Evolutionary conservation across 495 filamentous ascomycete genomes (phyloP).

Genomic region (Hypoxylon crocopeplum): DNA sequence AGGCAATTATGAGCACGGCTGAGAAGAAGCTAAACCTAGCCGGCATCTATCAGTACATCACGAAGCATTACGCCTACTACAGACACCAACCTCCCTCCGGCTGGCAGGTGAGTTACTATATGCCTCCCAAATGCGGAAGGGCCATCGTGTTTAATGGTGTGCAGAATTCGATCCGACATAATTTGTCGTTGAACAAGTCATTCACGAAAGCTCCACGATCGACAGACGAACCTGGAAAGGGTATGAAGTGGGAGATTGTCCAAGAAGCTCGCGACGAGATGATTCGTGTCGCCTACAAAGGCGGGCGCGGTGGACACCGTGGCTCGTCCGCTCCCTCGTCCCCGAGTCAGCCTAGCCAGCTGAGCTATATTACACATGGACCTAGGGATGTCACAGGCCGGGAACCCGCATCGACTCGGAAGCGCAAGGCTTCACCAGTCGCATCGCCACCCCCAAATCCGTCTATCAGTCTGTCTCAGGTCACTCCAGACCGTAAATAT

Average conservation of each 20-base stretch:
- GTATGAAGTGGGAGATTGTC: slow-evolving; percentile 97
- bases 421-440: slow-evolving; percentile 58
- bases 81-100: slow-evolving; percentile 73
- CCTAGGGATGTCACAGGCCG: slow-evolving; percentile 54
- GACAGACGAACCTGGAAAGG: slow-evolving; percentile 95
- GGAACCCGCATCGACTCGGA: slow-evolving; percentile 51
- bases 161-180: slow-evolving; percentile 95
- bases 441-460: slow-evolving; percentile 55
- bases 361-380: slow-evolving; percentile 57
- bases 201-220: slow-evolving; percentile 91
- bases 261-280: slow-evolving; percentile 79
- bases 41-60: slow-evolving; percentile 93
- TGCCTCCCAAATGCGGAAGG: neutral
- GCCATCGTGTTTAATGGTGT: slow-evolving; percentile 27
- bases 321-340: slow-evolving; percentile 64
- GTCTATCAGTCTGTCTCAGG: slow-evolving; percentile 55
- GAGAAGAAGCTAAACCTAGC: slow-evolving; percentile 87
- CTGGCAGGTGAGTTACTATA: slow-evolving; percentile 75
- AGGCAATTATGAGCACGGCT: slow-evolving; percentile 83
- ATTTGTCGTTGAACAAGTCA: slow-evolving; percentile 88
- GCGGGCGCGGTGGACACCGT: slow-evolving; percentile 63
- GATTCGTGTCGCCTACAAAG: slow-evolving; percentile 54
- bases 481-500: slow-evolving; percentile 62
- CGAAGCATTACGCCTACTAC: slow-evolving; percentile 87
- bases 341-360: slow-evolving; percentile 52